Evolutionary conservation across 2,329 filamentous ascomycete genomes (phyloP).

Genomic region (Plectosphaerella sp.): DNA sequence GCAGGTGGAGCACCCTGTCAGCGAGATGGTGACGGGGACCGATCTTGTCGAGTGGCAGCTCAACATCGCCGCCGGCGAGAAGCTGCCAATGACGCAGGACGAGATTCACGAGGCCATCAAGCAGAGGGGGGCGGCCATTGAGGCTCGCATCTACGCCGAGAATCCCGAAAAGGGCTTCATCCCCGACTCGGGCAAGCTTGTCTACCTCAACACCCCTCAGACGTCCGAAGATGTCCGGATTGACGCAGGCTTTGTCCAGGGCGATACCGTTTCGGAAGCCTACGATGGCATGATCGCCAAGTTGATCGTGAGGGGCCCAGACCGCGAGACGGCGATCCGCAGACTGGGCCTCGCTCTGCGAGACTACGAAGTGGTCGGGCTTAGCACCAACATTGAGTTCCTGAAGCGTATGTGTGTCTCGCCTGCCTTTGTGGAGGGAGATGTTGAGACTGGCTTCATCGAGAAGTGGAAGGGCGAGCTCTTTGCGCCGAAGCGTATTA

Average conservation of each 20-base stretch:
- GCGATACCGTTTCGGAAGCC: conserved; percentile 87
- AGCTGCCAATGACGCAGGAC: conserved; percentile 49
- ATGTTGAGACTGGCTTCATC: conserved; percentile 96
- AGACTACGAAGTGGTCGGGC: conserved; percentile 86
- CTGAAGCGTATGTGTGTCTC: conserved; percentile 82
- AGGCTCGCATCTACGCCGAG: conserved; percentile 95
- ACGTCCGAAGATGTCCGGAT: conserved; percentile 73
- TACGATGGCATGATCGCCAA: conserved; percentile 99
- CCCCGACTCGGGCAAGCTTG: conserved; percentile 83
- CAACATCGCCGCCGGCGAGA: conserved; percentile 60
- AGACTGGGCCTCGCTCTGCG: conserved; percentile 77
- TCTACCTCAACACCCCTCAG: conserved; percentile 74
- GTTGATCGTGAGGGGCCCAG: conserved; percentile 81
- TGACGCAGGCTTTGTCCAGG: conserved; percentile 87
- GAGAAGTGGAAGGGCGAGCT: conserved; percentile 79
- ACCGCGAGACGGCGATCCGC: conserved; percentile 74
- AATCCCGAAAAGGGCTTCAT: conserved; percentile 90
- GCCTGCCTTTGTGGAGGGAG: conserved; percentile 75
- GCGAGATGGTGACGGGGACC: conserved; percentile 62
- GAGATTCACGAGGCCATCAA: conserved; percentile 72
- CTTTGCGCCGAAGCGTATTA: conserved; percentile 59
- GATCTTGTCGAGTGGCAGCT: conserved; percentile 96
- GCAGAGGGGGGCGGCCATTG: conserved; percentile 79
- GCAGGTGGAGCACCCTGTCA: conserved; percentile 96
- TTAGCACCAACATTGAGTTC: conserved; percentile 96